Percentiles rank a stretch among this genome's conserved stretches.
Evolutionary conservation across 2,329 filamentous ascomycete species (phyloP).

Genomic region (Exserohilum rostratum): DNA sequence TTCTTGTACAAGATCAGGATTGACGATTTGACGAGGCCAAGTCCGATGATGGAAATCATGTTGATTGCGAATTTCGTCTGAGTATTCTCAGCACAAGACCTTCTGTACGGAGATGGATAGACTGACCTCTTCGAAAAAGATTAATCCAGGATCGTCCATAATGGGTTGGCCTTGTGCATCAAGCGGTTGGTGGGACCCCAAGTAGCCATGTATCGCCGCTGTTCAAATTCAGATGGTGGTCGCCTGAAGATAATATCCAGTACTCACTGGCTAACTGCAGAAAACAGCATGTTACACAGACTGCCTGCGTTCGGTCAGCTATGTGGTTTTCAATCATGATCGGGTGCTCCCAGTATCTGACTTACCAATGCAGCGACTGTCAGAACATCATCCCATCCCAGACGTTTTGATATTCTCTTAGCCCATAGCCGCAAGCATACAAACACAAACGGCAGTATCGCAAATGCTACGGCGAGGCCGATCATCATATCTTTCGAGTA

Average conservation of each 20-base stretch:
- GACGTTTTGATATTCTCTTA: slow-evolving; percentile 24
- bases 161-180: slow-evolving; percentile 24
- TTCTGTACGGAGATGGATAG: too few species aligned
- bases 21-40: slow-evolving; percentile 38
- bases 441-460: slow-evolving; percentile 24
- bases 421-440: slow-evolving; percentile 31
- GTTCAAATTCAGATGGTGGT: neutral
- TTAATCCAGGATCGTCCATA: slow-evolving; percentile 31
- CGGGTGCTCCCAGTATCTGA: neutral
- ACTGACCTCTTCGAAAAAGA: slow-evolving; percentile 30
- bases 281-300: slow-evolving; percentile 28
- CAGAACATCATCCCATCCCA: slow-evolving; percentile 33
- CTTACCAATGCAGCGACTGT: slow-evolving; percentile 29
- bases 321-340: neutral
- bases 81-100: neutral
- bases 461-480: slow-evolving; percentile 23
- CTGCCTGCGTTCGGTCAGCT: slow-evolving; percentile 15
- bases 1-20: slow-evolving; percentile 40
- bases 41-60: slow-evolving; percentile 32
- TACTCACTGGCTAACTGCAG: slow-evolving; percentile 29
- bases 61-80: slow-evolving; percentile 38
- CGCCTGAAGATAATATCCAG: neutral
- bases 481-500: slow-evolving; percentile 32
- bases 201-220: slow-evolving; percentile 30
- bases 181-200: slow-evolving; percentile 29